A percentile compares a stretch with the other conserved stretches of the same genome.
Evolutionary conservation across 2,329 filamentous ascomycete species (phyloP).

Genomic region (Cladosporium sp.): DNA sequence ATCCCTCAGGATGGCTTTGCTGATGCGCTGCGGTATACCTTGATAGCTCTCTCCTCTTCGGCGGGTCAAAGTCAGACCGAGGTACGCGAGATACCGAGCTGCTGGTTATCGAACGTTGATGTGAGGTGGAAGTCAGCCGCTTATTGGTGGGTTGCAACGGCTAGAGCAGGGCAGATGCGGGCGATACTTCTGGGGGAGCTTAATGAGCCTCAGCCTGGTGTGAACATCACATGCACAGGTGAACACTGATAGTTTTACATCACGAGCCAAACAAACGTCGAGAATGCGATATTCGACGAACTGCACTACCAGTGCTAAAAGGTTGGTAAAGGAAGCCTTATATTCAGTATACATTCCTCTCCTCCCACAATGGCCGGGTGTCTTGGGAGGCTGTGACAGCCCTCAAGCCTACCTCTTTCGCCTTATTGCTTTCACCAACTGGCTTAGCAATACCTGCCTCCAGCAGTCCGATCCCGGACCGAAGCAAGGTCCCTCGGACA

Average conservation of each 20-base stretch:
- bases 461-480: neutral
- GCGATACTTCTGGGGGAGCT: neutral
- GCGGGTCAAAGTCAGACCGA: constrained; percentile 10
- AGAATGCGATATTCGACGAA: neutral
- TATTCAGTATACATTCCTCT: neutral
- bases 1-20: neutral
- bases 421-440: neutral
- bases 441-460: neutral
- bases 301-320: neutral
- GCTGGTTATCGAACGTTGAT: neutral
- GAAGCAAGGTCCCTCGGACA: neutral
- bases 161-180: constrained; percentile 7
- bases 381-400: neutral
- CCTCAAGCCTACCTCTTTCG: neutral
- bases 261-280: neutral
- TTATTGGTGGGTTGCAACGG: constrained; percentile 15
- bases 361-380: neutral
- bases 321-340: neutral
- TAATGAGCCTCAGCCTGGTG: neutral
- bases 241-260: neutral
- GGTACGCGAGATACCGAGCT: constrained; percentile 7
- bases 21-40: neutral
- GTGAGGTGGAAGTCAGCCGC: constrained; percentile 1
- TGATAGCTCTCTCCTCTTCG: constrained; percentile 11
- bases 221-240: neutral